Conservation (phyloP, 371 early-diverging fungal genomes). For the Mucor plumbeus region DNA sequence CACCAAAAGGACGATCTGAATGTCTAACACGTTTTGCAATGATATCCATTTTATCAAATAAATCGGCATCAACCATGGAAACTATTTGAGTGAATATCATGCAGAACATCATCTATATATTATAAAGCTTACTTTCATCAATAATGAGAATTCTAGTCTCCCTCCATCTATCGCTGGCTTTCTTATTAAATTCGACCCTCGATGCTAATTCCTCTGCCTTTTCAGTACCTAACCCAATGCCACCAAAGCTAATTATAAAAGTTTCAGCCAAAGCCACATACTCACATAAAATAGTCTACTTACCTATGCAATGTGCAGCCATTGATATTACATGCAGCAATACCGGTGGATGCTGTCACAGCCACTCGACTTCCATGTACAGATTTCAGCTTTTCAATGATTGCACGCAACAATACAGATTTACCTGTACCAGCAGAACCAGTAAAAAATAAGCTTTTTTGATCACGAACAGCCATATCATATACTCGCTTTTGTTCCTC, state of each 20-base stretch:
- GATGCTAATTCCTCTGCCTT: constrained; percentile 47
- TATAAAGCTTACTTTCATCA: constrained; percentile 76
- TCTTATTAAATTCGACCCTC: constrained; percentile 38
- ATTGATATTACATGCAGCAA: constrained; percentile 87
- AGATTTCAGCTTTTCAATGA: constrained; percentile 62
- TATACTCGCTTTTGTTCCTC: constrained; percentile 24
- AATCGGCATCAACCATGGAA: constrained; percentile 87
- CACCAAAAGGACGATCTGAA: constrained; percentile 82
- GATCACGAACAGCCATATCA: constrained; percentile 25
- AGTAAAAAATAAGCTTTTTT: constrained; percentile 30
- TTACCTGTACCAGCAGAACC: constrained; percentile 86
- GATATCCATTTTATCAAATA: constrained; percentile 85
- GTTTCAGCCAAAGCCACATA: too few species aligned
- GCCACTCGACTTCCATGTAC: constrained; percentile 57
- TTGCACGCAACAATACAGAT: constrained; percentile 68
- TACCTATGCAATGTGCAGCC: constrained; percentile 82
- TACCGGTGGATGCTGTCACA: constrained; percentile 89
- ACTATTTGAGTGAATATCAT: constrained; percentile 48
- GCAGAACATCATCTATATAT: too few species aligned
- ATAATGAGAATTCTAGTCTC: constrained; percentile 75
- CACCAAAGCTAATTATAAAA: constrained; percentile 63
- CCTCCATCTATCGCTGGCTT: constrained; percentile 66
- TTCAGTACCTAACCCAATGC: constrained; percentile 76
- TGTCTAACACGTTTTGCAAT: constrained; percentile 62
- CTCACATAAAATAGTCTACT: too few species aligned